Conservation (phyloP, 352 stramenopile species). For the Nothophytophthora sp. region DNA sequence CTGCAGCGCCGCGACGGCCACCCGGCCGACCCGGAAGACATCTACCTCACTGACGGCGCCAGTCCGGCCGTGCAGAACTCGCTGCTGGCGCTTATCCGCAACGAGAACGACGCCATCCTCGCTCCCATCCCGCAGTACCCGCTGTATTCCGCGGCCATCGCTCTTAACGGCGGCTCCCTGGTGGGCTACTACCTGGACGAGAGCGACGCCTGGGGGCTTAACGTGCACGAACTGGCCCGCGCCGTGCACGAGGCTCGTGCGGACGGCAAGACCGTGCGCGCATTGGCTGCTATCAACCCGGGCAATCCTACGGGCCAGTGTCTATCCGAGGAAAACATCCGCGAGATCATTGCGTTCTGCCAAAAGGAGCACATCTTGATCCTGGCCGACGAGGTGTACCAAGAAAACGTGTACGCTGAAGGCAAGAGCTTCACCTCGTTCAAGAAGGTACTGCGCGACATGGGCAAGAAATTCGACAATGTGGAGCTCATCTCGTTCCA, state of each 20-base stretch:
- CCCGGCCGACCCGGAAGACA: constrained; percentile 91
- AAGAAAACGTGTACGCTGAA: constrained; percentile 98
- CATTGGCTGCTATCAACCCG: constrained; percentile 99
- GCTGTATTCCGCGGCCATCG: constrained; percentile 98
- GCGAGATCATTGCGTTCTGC: constrained; percentile 97
- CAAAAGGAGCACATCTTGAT: constrained; percentile 94
- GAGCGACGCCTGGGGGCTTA: constrained; percentile 90
- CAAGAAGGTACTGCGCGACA: constrained; percentile 93
- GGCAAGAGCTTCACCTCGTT: constrained; percentile 94
- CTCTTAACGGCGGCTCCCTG: constrained; percentile 93
- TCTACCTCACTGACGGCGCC: constrained; percentile 98
- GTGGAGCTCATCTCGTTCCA: constrained; percentile 99
- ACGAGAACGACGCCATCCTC: constrained; percentile 90
- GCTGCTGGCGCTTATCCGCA: constrained; percentile 91
- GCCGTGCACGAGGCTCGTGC: constrained; percentile 87
- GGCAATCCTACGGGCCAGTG: constrained; percentile 98
- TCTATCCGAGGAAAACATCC: constrained; percentile 86
- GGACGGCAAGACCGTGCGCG: constrained; percentile 92
- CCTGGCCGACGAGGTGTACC: constrained; percentile 99
- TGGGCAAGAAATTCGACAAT: constrained; percentile 78
- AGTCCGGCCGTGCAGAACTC: constrained; percentile 94
- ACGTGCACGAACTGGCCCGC: constrained; percentile 89
- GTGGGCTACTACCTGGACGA: constrained; percentile 99
- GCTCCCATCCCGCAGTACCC: constrained; percentile 99
- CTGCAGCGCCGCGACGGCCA: constrained; percentile 90